Evolutionary conservation across 768 basidiomycete genomes (phyloP), one percentile per base, ranked within the genome.

Genomic region (Amanita fuliginea): DNA sequence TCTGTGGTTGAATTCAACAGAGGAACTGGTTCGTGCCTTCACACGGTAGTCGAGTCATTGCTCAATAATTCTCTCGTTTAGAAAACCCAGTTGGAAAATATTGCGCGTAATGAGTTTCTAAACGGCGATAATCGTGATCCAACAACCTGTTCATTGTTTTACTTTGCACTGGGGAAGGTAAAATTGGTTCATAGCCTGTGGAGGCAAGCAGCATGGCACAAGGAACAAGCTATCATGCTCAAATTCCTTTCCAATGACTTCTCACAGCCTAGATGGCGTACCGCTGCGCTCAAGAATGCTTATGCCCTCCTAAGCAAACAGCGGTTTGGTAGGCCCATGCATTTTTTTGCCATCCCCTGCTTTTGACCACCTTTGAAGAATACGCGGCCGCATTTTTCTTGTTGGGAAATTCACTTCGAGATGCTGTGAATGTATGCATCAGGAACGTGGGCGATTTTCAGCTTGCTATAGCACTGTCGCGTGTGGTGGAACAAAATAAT

Each of bases 361-460:
- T 37, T 18, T 14, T 50, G 21, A n/a, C 42, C 41, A 26, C 19
- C 14, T 49, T 6, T 16, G 10, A 60, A 97, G 96, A 92, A 61
- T 98, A 97, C 60, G 94, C 96, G n/a, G 93, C 93, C 0, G 94
- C 93, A 1, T 99, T 99, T 68, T 99, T 99, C 70, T 72, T 99
- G 36, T 77, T 99, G 0, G 95, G 91, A 6, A 84, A 82, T 19
- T 81, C 83, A 37, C 66, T 95, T 32, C 88, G 86, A 63, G 96
- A 98, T 55, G 94, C 95, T 2, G 86, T 93, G 28, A 86, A 80
- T 55, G 86, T 99, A 16, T 94, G 92, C 62, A 60, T 96, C 22
- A 86, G 78, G 56, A 89, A 98, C 47, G 68, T 99, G 18, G 70
- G 77, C 21, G 96, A 99, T 64, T 86, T 94, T 59, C 92, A 95